Base-by-base conservation (phyloP, 768 basidiomycete species). In the Trametes elegans region DNA sequence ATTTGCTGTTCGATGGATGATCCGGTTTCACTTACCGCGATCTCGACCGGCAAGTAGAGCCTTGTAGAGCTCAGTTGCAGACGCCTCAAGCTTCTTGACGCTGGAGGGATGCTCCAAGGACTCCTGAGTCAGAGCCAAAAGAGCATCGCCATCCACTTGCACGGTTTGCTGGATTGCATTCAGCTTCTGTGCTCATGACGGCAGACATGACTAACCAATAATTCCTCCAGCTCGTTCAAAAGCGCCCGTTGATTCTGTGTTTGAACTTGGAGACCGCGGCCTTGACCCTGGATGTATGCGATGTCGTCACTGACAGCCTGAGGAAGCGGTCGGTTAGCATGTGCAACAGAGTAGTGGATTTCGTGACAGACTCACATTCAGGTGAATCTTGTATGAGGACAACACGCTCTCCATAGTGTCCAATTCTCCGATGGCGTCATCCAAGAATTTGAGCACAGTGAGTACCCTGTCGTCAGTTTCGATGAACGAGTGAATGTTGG, bases 251-350 rank as follows among this genome's bases (percentile, higher is more conserved):
- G 96, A 64, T 98, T 99, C 66, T 96, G 93, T 8, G 88, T 98
- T 65, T 98, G 96, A 3, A 98, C 94, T 71, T 99, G 97, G 31
- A 99, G 75, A 60, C 97, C 97, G 42, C 95, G 83, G 67, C 96
- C 94, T 70, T 98, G 96, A 1, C 90, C 90, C 71, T 98, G 97
- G 63, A 99, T 99, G 67, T 84, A 94, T 7, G 81, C 82, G 50
- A 99, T 99, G 67, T 99, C 97, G 55, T 99, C 97, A 49, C 82
- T 83, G 34, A 97, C 96, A 51, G 91, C 89, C 96, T 98, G 44
- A 1, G 9, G 38, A 13, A 7, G 32, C 41, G 26, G 18, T 23
- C 27, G 9, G 23, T 14, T 2, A 8, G 27, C 1, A 10, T 10
- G 11, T n/a, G 2, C 8, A 14, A 9, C 11, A 32, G 29, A 32